These are phyloP conservation scores for Suillus discolor DNA, from an alignment of 768 basidiomycete genomes.

Conservation along the genomic window DNA sequence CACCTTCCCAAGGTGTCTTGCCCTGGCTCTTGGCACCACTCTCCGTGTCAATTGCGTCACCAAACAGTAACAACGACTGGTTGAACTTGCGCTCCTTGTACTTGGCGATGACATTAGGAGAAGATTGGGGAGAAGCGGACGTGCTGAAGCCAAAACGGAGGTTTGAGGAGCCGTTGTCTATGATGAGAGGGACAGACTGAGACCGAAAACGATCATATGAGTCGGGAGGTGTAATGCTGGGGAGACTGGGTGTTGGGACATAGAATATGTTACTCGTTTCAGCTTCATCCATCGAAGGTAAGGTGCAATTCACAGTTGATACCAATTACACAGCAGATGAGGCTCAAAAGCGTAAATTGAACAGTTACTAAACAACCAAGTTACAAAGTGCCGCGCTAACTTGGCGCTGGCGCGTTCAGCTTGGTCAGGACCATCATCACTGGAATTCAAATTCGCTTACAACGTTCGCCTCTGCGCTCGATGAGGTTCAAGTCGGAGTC, in stretches of 20 bases:
- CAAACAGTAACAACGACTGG: conserved; percentile 83
- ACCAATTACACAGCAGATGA: not conserved
- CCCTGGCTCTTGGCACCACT: conserved; percentile 78
- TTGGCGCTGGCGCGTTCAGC: not conserved
- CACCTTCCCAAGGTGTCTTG: conserved; percentile 91
- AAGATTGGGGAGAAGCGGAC: conserved; percentile 54
- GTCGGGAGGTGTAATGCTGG: conserved; percentile 38
- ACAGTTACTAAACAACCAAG: not conserved
- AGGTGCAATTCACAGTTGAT: not conserved
- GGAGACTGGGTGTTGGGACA: conserved; percentile 29
- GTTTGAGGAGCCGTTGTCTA: conserved; percentile 87
- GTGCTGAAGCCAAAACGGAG: conserved; percentile 85
- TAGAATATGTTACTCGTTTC: conserved; percentile 16
- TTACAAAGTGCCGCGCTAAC: not conserved
- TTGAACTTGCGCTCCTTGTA: conserved; percentile 90
- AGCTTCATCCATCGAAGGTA: not conserved
- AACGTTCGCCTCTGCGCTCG: not conserved
- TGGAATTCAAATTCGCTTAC: not conserved
- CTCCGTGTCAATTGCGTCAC: conserved; percentile 85
- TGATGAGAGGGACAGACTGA: conserved; percentile 66
- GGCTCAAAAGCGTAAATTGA: not conserved
- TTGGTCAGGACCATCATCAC: not conserved
- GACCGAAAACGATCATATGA: conserved; percentile 55
- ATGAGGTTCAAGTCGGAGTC: too few relatives aligned
- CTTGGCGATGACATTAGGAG: conserved; percentile 76